Base-by-base conservation (phyloP, 208 protist species). In the Crithidia sp. region DNA sequence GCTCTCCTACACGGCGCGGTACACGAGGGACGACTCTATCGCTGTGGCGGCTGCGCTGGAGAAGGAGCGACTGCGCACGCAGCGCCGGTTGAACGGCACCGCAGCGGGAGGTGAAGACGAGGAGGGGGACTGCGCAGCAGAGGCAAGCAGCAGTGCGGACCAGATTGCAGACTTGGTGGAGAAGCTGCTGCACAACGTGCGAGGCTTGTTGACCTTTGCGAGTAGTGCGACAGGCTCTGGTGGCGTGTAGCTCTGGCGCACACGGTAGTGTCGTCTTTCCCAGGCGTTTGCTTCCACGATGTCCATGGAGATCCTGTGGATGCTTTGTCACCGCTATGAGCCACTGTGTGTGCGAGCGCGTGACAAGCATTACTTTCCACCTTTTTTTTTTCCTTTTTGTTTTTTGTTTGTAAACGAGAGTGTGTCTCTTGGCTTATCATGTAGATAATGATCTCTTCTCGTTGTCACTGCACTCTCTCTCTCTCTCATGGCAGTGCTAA, bases 91-190 rank as follows among this genome's bases (percentile, higher is more conserved):
- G 28, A 17, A 47, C 3, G 40, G 10, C 28, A 41, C 9, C 16
- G 28, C 54, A 44, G 13, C 14, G 16, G 10, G 40, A 16, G 70
- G 63, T 14, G 14, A 19, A 66, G 36, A 7, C 14, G 60, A 55
- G n/a, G 71, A 53, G 40, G 13, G 55, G 14, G 73, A 60, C 45
- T 59, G 50, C 7, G 49, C 63, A 43, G 59, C 64, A 49, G 60
- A 69, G 73, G 81, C 77, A 44, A 79, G 66, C 7, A 83, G 76
- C 55, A 85, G 90, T 66, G 84, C 83, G 5, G 74, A 75, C 49
- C 87, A 95, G 70, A 89, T 91, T 49, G 86, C 88, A 0, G 84
- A 87, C 47, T 37, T 95, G 41, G 88, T 95, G 54, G 90, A 90
- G 50, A 92, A 91, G 75, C 67, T 93, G 50, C 79, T 95, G 17